A percentile compares a stretch with the other conserved stretches of the same genome.
Conservation (phyloP, 305 asterid species). For the Fraxinus baroniana region DNA sequence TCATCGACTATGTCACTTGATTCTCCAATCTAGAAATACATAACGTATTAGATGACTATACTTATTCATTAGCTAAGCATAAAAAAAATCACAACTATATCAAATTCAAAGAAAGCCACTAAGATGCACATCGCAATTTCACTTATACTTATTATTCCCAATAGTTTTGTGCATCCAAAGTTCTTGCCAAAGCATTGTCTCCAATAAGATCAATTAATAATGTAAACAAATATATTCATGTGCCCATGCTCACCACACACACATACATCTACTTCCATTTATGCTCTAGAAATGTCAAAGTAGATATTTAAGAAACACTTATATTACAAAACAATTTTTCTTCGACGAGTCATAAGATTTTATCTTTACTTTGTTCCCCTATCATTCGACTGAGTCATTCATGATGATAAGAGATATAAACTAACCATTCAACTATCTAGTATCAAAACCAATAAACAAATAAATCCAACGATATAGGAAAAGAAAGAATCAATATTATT, state of each 20-base stretch:
- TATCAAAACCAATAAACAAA: not conserved
- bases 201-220: not conserved
- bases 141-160: not conserved
- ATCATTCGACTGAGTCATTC: not conserved
- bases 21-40: constrained; percentile 45
- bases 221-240: not conserved
- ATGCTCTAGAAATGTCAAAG: not conserved
- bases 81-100: not conserved
- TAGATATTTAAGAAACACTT: not conserved
- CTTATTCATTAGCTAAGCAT: not conserved
- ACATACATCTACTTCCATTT: not conserved
- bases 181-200: not conserved
- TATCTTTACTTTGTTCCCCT: not conserved
- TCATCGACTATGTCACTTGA: constrained; percentile 78
- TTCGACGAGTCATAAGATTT: not conserved
- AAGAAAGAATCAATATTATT: not conserved
- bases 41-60: not conserved
- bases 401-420: not conserved
- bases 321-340: not conserved
- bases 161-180: not conserved
- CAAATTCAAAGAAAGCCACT: not conserved
- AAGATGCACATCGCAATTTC: not conserved
- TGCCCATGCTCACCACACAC: not conserved
- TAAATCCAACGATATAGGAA: not conserved
- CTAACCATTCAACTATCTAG: not conserved